Evolutionary conservation across 1,284 basidiomycete species (phyloP), one percentile per base, ranked within the genome.

Genomic region (Testicularia cyperi): DNA sequence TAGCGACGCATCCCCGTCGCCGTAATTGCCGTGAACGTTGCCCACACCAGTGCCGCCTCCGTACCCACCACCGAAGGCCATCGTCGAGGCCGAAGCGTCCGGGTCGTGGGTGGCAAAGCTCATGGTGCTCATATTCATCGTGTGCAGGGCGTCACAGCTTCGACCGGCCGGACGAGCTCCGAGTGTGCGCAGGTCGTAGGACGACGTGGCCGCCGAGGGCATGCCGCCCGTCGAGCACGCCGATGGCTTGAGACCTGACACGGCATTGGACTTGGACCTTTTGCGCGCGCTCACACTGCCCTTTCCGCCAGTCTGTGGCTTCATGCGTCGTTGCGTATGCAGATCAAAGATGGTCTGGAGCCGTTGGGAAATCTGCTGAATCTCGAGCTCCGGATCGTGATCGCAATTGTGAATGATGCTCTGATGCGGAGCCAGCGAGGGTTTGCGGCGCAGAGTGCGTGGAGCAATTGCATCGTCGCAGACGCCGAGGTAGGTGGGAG

Each of bases 291-390:
- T n/a, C n/a, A n/a, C n/a, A n/a, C n/a, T n/a, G 6, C 13, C n/a
- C 23, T 46, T 39, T n/a, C 44, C 34, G 18, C 8, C 27, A 2
- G 51, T 18, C 15, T 33, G 35, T 19, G 66, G 60, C 44, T 72
- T 72, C 55, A 72, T 55, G 6, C 70, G 39, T 20, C 56, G 56
- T 24, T 56, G 45, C 3, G 70, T 70, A 27, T 72, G 70, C 23
- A 72, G 44, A 23, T 66, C 62, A 40, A 72, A 70, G 24, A 70
- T 68, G 21, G 57, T 53, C 34, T 58, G 46, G 2, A 69, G 48
- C 10, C 62, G 45, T 16, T 58, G 45, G 6, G 67, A 53, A 36
- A 67, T 51, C 19, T 60, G 63, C 8, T 55, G 33, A 18, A 47
- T 29, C 27, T 61, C 57, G 20, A 30, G 14, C 26, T 54, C 29